phyloP scores from a whole-genome alignment of 805 yeast species.

The Suhomyces faveliae region DNA sequence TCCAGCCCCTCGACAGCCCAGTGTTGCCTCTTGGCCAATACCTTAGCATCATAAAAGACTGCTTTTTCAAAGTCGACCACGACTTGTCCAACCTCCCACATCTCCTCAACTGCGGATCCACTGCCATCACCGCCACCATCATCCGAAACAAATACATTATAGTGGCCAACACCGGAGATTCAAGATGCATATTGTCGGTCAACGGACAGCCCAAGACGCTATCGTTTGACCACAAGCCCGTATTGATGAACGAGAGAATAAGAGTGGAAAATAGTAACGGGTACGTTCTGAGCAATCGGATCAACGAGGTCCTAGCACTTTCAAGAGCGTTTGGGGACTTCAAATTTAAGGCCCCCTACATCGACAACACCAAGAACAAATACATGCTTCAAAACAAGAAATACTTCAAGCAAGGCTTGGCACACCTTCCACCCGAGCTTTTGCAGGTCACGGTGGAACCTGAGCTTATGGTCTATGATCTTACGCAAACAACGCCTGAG shows the following conservation, averaged over 20 bases:
- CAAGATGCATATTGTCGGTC: slow-evolving; percentile 59
- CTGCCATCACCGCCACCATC: slow-evolving; percentile 36
- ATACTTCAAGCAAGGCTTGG: slow-evolving; percentile 24
- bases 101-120: slow-evolving; percentile 41
- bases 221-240: slow-evolving; percentile 45
- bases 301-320: slow-evolving; percentile 43
- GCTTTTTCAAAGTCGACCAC: slow-evolving; percentile 38
- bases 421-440: slow-evolving; percentile 42
- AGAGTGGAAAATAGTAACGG: slow-evolving; percentile 43
- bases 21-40: slow-evolving; percentile 11
- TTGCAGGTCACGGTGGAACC: slow-evolving; percentile 46
- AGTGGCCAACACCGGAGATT: slow-evolving; percentile 76
- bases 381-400: slow-evolving; percentile 24
- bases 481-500: slow-evolving; percentile 27
- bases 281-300: slow-evolving; percentile 35
- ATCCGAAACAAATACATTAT: slow-evolving; percentile 40
- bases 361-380: slow-evolving; percentile 29
- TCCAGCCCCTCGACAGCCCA: background rate
- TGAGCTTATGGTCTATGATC: slow-evolving; percentile 39
- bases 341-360: slow-evolving; percentile 40
- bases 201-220: slow-evolving; percentile 54
- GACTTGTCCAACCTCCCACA: slow-evolving; percentile 23
- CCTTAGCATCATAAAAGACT: slow-evolving; percentile 25
- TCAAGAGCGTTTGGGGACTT: slow-evolving; percentile 47
- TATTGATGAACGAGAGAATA: slow-evolving; percentile 43